These are phyloP conservation scores for Chlorella sp. DNA, from an alignment of 139 green algal species.

Conservation along the genomic window DNA sequence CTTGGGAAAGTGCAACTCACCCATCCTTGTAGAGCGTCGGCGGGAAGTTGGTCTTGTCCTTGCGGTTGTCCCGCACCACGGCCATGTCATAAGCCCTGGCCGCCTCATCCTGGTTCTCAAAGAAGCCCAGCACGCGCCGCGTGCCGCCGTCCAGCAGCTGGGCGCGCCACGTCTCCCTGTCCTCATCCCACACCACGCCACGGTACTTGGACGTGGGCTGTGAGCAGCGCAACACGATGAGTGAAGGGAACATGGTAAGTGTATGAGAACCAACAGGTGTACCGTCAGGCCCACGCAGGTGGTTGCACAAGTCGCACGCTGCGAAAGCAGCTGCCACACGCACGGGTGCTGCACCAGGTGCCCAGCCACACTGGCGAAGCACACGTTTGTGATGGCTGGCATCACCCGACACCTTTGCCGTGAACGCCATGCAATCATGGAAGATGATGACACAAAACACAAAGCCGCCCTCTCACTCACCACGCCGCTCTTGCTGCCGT, in stretches of 20 bases:
- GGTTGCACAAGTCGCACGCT: not conserved
- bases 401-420: not conserved
- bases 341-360: not conserved
- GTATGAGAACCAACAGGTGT: not conserved
- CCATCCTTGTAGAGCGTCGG: conserved; percentile 9
- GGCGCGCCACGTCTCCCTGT: conserved; percentile 22
- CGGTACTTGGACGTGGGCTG: conserved; percentile 16
- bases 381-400: not conserved
- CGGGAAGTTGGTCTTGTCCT: conserved; percentile 34
- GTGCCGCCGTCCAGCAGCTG: conserved; percentile 8
- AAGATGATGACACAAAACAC: too few species aligned
- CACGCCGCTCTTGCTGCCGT: not conserved
- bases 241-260: not conserved
- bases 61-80: conserved; percentile 12
- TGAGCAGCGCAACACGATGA: not conserved
- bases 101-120: conserved; percentile 13
- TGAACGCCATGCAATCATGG: too few species aligned
- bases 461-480: not conserved
- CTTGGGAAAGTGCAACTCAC: too few species aligned
- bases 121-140: not conserved
- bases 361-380: not conserved
- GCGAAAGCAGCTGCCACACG: not conserved
- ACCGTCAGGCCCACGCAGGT: not conserved
- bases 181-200: conserved; percentile 30
- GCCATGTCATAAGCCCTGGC: conserved; percentile 15